A percentile compares a stretch with the other conserved stretches of the same genome.
phyloP scores from a whole-genome alignment of 2,329 filamentous ascomycete species.

The Claviceps capensis region DNA sequence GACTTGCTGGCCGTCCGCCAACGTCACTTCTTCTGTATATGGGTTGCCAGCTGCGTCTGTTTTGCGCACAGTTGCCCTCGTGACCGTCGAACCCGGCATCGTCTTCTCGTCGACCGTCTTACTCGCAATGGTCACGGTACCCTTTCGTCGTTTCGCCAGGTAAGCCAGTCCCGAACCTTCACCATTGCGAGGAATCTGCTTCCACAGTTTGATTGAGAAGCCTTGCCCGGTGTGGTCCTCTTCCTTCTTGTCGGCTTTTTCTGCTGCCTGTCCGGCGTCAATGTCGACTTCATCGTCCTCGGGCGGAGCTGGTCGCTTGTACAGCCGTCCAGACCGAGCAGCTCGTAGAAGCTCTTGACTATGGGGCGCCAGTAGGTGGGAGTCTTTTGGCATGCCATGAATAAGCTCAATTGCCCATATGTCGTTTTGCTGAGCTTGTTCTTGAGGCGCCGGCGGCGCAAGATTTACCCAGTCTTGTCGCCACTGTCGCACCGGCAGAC shows the following conservation, averaged over 20 bases:
- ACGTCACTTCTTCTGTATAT: slow-evolving; percentile 70
- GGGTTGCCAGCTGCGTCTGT: slow-evolving; percentile 68
- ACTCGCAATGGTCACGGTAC: slow-evolving; percentile 42
- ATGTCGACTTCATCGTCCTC: slow-evolving; percentile 46
- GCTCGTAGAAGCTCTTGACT: slow-evolving; percentile 73
- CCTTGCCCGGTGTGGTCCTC: slow-evolving; percentile 42
- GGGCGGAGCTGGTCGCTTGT: slow-evolving; percentile 52
- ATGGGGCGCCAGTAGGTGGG: slow-evolving; percentile 59
- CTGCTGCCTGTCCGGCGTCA: slow-evolving; percentile 26
- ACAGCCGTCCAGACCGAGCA: slow-evolving; percentile 62
- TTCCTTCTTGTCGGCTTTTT: slow-evolving; percentile 48
- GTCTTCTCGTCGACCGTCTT: slow-evolving; percentile 31
- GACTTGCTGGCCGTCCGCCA: slow-evolving; percentile 64
- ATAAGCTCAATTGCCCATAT: slow-evolving; percentile 65
- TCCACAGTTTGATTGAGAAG: slow-evolving; percentile 46
- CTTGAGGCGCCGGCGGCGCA: slow-evolving; percentile 49
- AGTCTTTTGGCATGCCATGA: slow-evolving; percentile 74
- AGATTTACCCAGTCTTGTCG: slow-evolving; percentile 57
- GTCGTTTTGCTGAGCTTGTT: slow-evolving; percentile 49
- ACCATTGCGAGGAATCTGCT: slow-evolving; percentile 44
- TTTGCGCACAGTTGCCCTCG: slow-evolving; percentile 67
- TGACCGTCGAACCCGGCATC: slow-evolving; percentile 42
- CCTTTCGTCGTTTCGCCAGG: slow-evolving; percentile 48
- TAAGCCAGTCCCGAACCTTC: slow-evolving; percentile 39
- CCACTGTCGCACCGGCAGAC: slow-evolving; percentile 85